Conservation (phyloP, 345 rosid species). For the Cardamine chenopodiifolia region DNA sequence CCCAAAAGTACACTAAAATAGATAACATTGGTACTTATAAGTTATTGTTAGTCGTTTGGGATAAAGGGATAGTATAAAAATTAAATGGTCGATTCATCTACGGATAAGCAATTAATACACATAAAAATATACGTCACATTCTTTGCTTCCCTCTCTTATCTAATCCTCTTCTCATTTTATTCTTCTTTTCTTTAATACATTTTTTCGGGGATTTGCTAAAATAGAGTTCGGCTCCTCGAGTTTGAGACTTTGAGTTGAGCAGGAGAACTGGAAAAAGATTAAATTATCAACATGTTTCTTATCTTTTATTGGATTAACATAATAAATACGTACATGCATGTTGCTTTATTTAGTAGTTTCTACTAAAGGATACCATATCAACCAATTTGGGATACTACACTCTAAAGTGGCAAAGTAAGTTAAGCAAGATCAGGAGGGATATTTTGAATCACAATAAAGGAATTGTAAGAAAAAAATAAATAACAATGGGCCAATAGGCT, state of each 20-base stretch:
- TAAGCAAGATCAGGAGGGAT: neutral
- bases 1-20: too few relatives aligned
- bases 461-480: too few relatives aligned
- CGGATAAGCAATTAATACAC: too few relatives aligned
- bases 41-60: too few relatives aligned
- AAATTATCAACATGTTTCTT: neutral
- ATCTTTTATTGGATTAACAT: neutral
- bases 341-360: neutral
- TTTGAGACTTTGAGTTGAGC: neutral
- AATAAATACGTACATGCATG: neutral
- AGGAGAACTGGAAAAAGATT: neutral
- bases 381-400: neutral
- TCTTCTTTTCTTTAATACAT: neutral
- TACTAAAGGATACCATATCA: neutral
- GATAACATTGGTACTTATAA: too few relatives aligned
- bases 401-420: neutral
- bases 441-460: neutral
- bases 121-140: too few relatives aligned
- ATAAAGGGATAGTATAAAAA: too few relatives aligned
- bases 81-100: too few relatives aligned
- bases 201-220: neutral
- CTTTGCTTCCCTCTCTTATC: too few relatives aligned
- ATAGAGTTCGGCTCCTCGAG: neutral
- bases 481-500: conserved; percentile 24
- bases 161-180: neutral